Evolutionary conservation across 192 early-diverging fungal genomes (phyloP), one percentile per base, ranked within the genome.

Genomic region (Backusella liffmaniae): DNA sequence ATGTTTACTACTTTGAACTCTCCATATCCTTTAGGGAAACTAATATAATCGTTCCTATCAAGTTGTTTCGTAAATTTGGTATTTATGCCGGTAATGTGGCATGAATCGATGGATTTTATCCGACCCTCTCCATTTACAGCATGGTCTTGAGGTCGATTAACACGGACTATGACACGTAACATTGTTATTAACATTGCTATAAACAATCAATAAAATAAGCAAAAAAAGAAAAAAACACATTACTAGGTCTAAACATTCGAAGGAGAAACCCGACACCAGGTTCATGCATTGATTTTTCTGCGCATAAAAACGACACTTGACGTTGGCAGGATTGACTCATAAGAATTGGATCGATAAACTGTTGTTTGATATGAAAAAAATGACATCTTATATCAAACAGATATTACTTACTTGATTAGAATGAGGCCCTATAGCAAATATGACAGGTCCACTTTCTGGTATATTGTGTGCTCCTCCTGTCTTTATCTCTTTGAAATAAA

Each of bases 311-410:
- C 39, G 89, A 94, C 21, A 95, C 91, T 36, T 88, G 85, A 66
- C 96, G 87, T 29, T 87, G 83, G 46, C 93, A 94, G 72, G 94
- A 91, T 67, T 89, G 89, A 76, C 96, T 91, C 9, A 99, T 83
- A 75, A 98, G 91, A 41, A 97, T 72, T 5, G 97, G 96, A 83
- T 99, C 98, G 35, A 99, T 92, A 86, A 99, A 98, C 91, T 94
- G 84, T 68, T 34, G 18, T 32, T 16, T 16, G 35, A 16, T 39
- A 7, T 62, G n/a, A 21, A 32, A 66, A 42, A 6, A 49, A n/a
- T 49, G 18, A 5, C 36, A 42, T 37, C 12, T 30, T 49, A 49
- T 21, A 4, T 15, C 3, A n/a, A 4, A n/a, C 16, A 49, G 0
- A 1, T 6, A 1, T 0, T n/a, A 34, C 78, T 77, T 87, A 87